Base-by-base conservation (phyloP, 1,284 basidiomycete species). In the Mrakiaceae sp. region DNA sequence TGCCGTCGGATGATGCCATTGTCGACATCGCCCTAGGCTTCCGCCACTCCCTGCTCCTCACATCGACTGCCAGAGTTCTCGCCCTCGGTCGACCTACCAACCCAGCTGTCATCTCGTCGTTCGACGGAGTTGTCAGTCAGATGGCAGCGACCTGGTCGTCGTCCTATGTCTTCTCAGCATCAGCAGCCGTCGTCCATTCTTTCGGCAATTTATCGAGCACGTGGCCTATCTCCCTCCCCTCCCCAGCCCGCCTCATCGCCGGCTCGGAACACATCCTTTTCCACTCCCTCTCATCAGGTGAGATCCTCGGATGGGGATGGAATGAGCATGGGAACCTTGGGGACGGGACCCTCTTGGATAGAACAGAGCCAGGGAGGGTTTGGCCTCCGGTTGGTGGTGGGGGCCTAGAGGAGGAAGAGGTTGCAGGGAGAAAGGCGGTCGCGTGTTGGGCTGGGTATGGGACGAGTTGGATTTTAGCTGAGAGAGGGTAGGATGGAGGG, bases 311-410 rank as follows among this genome's bases (percentile, higher is more conserved):
- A 0, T 94, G 91, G 86, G 92, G 92, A 0, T 95, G 92, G 92
- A 96, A 95, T 74, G 92, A 96, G 74, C 92, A 95, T 72, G 92
- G 92, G 10, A 96, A 94, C 74, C 79, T 95, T 42, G 86, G 84
- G 0, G 78, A 81, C 60, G 81, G 81, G 0, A 52, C 52, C 39
- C 66, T 71, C 6, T 3, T 4, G 40, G n/a, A 57, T 42, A n/a
- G 40, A 42, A n/a, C 39, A n/a, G 50, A 40, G 44, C n/a, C 11
- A 10, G 42, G 27, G 66, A 51, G 42, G 60, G 53, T 52, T 52
- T 53, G 7, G 67, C 69, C 42, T 27, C 27, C 27, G 27, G 2
- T 27, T 27, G 2, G 27, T 27, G 27, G 27, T 27, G 27, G 27
- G 27, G 62, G 58, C 4, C 39, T 66, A 0, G 27, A 61, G 9